Base-by-base conservation (phyloP, 192 early-diverging fungal species). In the Podila epigama region DNA sequence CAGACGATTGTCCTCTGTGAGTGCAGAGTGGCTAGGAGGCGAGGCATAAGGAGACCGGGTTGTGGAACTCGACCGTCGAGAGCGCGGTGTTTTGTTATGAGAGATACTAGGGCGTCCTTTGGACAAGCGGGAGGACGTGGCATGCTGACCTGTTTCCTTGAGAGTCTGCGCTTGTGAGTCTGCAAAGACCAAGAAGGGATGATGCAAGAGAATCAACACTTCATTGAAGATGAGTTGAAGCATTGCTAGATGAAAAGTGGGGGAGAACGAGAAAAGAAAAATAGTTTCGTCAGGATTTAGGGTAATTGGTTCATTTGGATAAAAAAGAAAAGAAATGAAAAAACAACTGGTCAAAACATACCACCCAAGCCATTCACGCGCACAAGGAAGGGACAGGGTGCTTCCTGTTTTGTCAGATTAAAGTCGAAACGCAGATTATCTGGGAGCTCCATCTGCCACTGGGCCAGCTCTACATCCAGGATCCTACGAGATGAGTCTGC, bases 191-290 rank as follows among this genome's bases (percentile, higher is more conserved):
- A 77, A 52, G 60, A 77, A 77, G 0, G 73, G 73, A 13, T 77
- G 73, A 25, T 77, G 73, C 11, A 77, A 44, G 3, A 75, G 44
- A 52, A 75, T 75, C 60, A 75, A 57, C 5, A 75, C 71, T 20
- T 75, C 71, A 44, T 75, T 75, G 36, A 75, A 75, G 29, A 75
- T 75, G 36, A 75, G 20, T 22, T 75, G 71, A n/a, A 75, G 37
- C 71, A 75, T 75, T 12, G 71, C 73, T 75, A 50, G 57, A n/a
- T 54, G 16, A 13, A 1, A 29, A 11, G 20, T 4, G 28, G 13
- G 3, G 25, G 36, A 13, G 16, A 35, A 42, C 20, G 11, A 51
- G 29, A 35, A 51, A 5, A 61, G 31, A 16, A 5, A 5, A 22
- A 28, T 60, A 5, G 41, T 28, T 22, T 16, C 31, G 15, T n/a